phyloP scores from a whole-genome alignment of 768 basidiomycete genomes.

The Pulveroboletus sp. region DNA sequence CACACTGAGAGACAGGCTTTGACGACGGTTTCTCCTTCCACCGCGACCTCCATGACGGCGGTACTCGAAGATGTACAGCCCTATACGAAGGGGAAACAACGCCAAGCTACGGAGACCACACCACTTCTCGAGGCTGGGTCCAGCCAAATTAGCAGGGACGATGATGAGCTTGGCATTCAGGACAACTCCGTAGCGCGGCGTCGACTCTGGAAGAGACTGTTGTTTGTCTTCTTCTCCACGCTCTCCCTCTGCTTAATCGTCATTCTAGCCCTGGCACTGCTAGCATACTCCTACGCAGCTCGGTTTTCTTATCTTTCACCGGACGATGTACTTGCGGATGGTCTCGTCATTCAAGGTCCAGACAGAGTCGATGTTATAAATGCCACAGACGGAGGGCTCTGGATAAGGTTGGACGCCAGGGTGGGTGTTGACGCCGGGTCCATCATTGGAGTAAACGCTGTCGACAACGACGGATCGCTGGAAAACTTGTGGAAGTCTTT shows the following conservation, averaged over 20 bases:
- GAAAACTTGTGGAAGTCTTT: constrained; percentile 56
- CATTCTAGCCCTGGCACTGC: constrained; percentile 41
- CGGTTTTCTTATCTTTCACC: constrained; percentile 48
- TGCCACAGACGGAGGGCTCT: constrained; percentile 56
- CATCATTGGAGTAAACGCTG: constrained; percentile 50
- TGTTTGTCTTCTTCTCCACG: constrained; percentile 53
- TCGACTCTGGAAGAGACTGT: constrained; percentile 31
- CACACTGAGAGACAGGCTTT: constrained; percentile 1
- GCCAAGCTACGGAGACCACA: constrained; percentile 26
- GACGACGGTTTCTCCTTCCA: not conserved
- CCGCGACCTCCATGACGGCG: constrained; percentile 20
- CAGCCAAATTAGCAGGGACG: constrained; percentile 16
- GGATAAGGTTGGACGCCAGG: constrained; percentile 52
- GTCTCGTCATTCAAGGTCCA: constrained; percentile 56
- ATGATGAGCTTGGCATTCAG: constrained; percentile 22
- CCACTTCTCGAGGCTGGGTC: constrained; percentile 27
- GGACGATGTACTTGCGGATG: constrained; percentile 52
- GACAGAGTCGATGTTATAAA: constrained; percentile 59
- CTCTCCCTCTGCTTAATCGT: constrained; percentile 45
- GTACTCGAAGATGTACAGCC: constrained; percentile 12
- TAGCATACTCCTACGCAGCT: constrained; percentile 66
- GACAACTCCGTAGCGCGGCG: constrained; percentile 18
- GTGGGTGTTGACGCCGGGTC: constrained; percentile 67
- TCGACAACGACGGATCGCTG: constrained; percentile 41
- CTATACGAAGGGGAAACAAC: constrained; percentile 24